Percentiles rank a stretch among this genome's conserved stretches.
Conservation (phyloP, 768 basidiomycete genomes). For the Mycena belliarum region DNA sequence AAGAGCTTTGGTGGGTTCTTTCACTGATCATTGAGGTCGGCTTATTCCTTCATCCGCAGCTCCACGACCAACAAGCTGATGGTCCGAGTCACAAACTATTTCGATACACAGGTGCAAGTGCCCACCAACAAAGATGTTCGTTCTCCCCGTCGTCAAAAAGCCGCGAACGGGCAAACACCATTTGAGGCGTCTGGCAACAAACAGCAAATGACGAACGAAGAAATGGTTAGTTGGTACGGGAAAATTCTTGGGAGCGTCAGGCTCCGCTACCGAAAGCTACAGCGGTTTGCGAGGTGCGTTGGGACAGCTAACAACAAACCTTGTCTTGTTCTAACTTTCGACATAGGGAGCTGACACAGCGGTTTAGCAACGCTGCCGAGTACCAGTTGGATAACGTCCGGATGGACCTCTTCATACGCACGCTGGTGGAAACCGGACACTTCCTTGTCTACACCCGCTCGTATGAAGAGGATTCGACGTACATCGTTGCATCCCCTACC, state of each 20-base stretch:
- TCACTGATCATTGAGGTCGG: not conserved
- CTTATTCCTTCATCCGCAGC: slow-evolving; percentile 41
- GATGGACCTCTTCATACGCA: slow-evolving; percentile 77
- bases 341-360: slow-evolving; percentile 68
- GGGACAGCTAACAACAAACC: not conserved
- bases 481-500: slow-evolving; percentile 80
- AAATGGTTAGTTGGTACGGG: slow-evolving; percentile 85
- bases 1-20: slow-evolving; percentile 83
- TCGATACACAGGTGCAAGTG: slow-evolving; percentile 89
- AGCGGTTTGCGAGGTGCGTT: slow-evolving; percentile 86
- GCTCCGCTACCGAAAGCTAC: slow-evolving; percentile 89
- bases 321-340: not conserved
- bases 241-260: slow-evolving; percentile 94
- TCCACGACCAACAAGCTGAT: slow-evolving; percentile 91
- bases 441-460: slow-evolving; percentile 89
- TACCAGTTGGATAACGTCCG: slow-evolving; percentile 77
- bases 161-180: slow-evolving; percentile 28
- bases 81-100: slow-evolving; percentile 90
- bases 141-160: slow-evolving; percentile 26
- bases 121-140: slow-evolving; percentile 49
- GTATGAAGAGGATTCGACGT: slow-evolving; percentile 89
- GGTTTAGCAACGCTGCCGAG: slow-evolving; percentile 93
- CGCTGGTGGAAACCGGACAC: slow-evolving; percentile 82
- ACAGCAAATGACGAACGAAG: slow-evolving; percentile 72
- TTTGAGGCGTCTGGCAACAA: slow-evolving; percentile 31